Percentiles rank a stretch among this genome's conserved stretches.
phyloP scores from a whole-genome alignment of 1,284 basidiomycete species.

The Gymnopus androsaceus region DNA sequence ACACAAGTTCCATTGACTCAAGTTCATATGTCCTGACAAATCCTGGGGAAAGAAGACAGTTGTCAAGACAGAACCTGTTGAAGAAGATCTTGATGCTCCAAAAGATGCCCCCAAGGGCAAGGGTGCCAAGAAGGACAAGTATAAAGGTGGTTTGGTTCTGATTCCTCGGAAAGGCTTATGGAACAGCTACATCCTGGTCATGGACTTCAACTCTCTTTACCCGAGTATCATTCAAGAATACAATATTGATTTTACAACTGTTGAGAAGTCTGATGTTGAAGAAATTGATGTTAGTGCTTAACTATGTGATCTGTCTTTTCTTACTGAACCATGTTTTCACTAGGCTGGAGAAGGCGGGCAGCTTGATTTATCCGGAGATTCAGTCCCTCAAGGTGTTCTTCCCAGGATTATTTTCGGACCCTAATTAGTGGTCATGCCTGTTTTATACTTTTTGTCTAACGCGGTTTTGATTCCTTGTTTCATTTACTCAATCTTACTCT shows the following conservation, averaged over 20 bases:
- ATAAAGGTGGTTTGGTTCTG: conserved; percentile 97
- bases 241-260: conserved; percentile 99
- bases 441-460: no score
- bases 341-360: conserved; percentile 84
- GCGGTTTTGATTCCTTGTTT: no score
- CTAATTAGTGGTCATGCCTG: no score
- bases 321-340: conserved; percentile 2
- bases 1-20: conserved; percentile 95
- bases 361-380: conserved; percentile 82
- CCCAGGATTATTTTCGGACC: conserved; percentile 96
- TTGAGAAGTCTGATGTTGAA: conserved; percentile 69
- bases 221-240: conserved; percentile 99
- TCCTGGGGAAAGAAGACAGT: conserved; percentile 73
- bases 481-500: no score
- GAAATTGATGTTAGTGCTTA: conserved; percentile 51
- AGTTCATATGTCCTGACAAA: conserved; percentile 98
- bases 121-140: conserved; percentile 89
- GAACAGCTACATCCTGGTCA: conserved; percentile 97
- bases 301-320: no score
- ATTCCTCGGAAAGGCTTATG: conserved; percentile 95
- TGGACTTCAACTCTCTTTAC: conserved; percentile 99
- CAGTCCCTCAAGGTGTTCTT: conserved; percentile 83
- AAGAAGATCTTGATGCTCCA: conserved; percentile 49
- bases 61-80: conserved; percentile 65
- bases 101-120: conserved; percentile 50